These are phyloP conservation scores for Boletus subparvulus DNA, from an alignment of 768 basidiomycete species.

Conservation along the genomic window DNA sequence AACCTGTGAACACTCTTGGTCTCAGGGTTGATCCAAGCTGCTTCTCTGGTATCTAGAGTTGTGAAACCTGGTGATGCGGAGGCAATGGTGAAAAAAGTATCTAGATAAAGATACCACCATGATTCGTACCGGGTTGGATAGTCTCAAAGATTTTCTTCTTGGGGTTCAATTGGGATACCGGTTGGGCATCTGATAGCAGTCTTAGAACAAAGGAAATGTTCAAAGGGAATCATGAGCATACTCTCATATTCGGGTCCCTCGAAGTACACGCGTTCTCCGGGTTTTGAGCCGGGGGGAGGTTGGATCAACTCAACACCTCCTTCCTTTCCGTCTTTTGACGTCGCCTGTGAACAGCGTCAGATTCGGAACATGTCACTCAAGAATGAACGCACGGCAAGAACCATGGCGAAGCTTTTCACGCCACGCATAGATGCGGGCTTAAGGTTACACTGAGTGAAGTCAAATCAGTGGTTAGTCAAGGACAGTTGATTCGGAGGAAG, in stretches of 20 bases:
- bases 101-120: background rate
- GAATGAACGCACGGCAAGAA: slow-evolving; percentile 69
- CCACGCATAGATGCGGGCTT: slow-evolving; percentile 98
- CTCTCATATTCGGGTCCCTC: slow-evolving; percentile 87
- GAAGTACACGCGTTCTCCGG: slow-evolving; percentile 94
- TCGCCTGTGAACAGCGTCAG: slow-evolving; percentile 54
- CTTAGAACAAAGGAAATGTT: background rate
- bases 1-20: slow-evolving; percentile 82
- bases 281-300: slow-evolving; percentile 81
- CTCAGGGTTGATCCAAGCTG: slow-evolving; percentile 88
- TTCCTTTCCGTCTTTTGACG: slow-evolving; percentile 86
- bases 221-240: slow-evolving; percentile 33
- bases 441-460: slow-evolving; percentile 67
- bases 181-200: slow-evolving; percentile 48
- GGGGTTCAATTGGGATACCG: slow-evolving; percentile 87
- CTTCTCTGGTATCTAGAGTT: slow-evolving; percentile 74
- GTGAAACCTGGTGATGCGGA: slow-evolving; percentile 61
- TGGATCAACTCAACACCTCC: slow-evolving; percentile 89
- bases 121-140: slow-evolving; percentile 74
- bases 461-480: background rate
- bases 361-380: background rate
- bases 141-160: slow-evolving; percentile 99
- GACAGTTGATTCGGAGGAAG: background rate
- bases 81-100: background rate
- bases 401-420: slow-evolving; percentile 98